Base-by-base conservation (phyloP, 2,329 filamentous ascomycete species). In the Pseudocercospora musae region DNA sequence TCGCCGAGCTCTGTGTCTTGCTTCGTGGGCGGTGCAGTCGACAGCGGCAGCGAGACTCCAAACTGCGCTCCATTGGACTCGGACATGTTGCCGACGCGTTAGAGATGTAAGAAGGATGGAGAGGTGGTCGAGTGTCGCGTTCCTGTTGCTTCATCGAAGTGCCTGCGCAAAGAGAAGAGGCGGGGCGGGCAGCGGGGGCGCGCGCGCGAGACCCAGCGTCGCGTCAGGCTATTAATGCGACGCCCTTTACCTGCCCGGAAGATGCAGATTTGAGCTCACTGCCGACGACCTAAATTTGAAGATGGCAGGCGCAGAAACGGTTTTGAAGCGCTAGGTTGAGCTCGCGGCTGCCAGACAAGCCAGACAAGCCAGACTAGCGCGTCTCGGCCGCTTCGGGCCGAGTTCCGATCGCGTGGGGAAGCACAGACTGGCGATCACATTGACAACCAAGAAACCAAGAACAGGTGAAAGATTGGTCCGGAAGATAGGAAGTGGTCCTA, bases 1-100 rank as follows among this genome's bases (percentile, higher is more conserved):
- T 92, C 88, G 70, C 91, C 96, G 56, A 89, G 85, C 67, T 88
- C 84, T 60, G 89, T 85, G 76, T 99, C 94, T 40, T 84, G 80
- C 59, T 89, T 84, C 0, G 89, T 95, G 4, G 95, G 95, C 23
- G 92, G 82, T 21, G 83, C 81, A 11, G 83, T 84, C 20, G 92
- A 96, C 40, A 99, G 91, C 52, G 95, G 89, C 70, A 62, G 55
- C 15, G 62, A 64, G 27, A 68, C 66, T 21, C 66, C 68, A 44
- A 53, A 40, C 29, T 62, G 60, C 29, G 62, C 61, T 33, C 61
- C 60, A 48, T 61, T 66, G 56, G 67, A 52, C n/a, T 57, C 52
- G n/a, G 61, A 58, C 66, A 68, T 68, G 49, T 21, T 53, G 49
- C 18, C 25, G 21, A 54, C 29, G 54, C 44, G 60, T 44, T 21